phyloP scores from a whole-genome alignment of 2,329 filamentous ascomycete genomes.

The Sclerotinia borealis region DNA sequence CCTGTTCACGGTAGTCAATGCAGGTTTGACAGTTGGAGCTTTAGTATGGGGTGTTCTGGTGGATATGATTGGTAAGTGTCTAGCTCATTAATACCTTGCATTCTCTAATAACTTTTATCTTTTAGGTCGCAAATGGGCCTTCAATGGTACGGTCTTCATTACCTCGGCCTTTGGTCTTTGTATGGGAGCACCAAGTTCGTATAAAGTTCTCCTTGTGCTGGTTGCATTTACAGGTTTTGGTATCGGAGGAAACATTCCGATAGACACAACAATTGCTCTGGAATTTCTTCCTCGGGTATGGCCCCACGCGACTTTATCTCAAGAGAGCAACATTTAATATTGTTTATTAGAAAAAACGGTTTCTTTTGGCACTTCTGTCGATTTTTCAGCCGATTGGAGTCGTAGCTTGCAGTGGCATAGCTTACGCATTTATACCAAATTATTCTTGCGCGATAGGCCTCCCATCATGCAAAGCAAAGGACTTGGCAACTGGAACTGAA shows the following conservation, averaged over 20 bases:
- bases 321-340: not conserved
- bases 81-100: not conserved
- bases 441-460: constrained; percentile 20
- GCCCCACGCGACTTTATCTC: not conserved
- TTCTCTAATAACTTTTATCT: not conserved
- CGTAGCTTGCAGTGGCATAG: constrained; percentile 22
- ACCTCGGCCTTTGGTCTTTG: constrained; percentile 21
- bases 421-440: constrained; percentile 22
- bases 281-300: constrained; percentile 26
- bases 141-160: constrained; percentile 24
- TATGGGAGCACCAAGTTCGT: constrained; percentile 19
- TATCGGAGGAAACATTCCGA: constrained; percentile 28
- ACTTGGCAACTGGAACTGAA: not conserved
- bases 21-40: constrained; percentile 22
- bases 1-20: constrained; percentile 21
- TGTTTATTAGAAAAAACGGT: constrained; percentile 21
- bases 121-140: constrained; percentile 23
- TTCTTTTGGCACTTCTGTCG: constrained; percentile 23
- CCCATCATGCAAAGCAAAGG: constrained; percentile 22
- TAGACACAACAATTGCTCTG: constrained; percentile 28
- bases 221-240: constrained; percentile 23
- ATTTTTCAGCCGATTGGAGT: constrained; percentile 28
- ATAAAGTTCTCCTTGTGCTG: constrained; percentile 18
- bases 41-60: constrained; percentile 24
- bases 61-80: constrained; percentile 22